Base-by-base conservation (phyloP, 805 yeast genomes). In the Priceomyces carsonii region DNA sequence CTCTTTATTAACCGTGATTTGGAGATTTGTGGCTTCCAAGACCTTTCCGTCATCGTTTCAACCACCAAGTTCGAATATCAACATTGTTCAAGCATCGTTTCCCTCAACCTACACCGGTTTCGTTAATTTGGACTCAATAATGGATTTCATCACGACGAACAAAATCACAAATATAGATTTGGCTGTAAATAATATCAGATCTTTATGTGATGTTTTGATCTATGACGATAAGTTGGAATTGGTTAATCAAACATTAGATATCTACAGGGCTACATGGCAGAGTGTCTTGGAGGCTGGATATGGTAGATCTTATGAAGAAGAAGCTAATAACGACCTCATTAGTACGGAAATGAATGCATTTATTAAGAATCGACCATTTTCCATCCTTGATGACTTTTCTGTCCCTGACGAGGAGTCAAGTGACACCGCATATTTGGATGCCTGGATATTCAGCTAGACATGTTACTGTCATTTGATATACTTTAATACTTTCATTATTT, bases 201-300 rank as follows among this genome's bases (percentile, higher is more conserved):
- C 95, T 0, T 66, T 93, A 15, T 88, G 97, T 57, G 95, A 89
- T 44, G 97, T 93, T 10, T 64, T 93, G 29, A 79, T 84, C 1
- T 87, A 73, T 58, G 99, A 93, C 51, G 96, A 89, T 50, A 85
- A 82, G 57, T 56, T 93, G 33, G 97, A 89, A 53, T 66, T 72
- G 36, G 68, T 79, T 3, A 48, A 47, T 18, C 70, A 71, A 26
- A 66, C 76, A 18, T 80, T 68, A 3, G 76, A 81, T 44, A 74
- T 80, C 28, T 91, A 83, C 59, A 78, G 75, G 49, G 93, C 95
- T 0, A 84, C 96, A 1, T 82, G 91, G 80, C 88, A 82, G 47
- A 81, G 90, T 52, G 80, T 85, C 2, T 57, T 84, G 28, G 90
- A 81, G 50, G 77, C 85, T 35, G 87, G 84, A 3, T 77, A 73